These are phyloP conservation scores for Pseudomassariella vexata DNA, from an alignment of 2,329 filamentous ascomycete genomes.

Conservation along the genomic window DNA sequence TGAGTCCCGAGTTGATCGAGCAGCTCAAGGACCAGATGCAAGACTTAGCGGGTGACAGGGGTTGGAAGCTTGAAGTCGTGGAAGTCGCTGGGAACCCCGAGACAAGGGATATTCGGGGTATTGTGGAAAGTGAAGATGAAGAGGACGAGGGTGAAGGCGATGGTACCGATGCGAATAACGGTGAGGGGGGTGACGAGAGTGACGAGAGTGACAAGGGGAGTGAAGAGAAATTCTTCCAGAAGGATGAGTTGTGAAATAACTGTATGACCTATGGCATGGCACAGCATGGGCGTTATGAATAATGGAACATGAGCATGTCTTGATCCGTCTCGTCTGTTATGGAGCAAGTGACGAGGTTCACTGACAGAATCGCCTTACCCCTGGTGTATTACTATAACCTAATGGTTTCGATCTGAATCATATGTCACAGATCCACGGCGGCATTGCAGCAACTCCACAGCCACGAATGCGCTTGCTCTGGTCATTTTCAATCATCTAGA, in stretches of 20 bases:
- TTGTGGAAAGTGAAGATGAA: constrained; percentile 55
- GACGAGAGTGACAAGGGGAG: constrained; percentile 33
- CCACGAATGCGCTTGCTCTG: no score
- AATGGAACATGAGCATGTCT: no score
- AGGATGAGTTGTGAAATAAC: constrained; percentile 42
- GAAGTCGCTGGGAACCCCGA: constrained; percentile 56
- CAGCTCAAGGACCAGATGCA: constrained; percentile 63
- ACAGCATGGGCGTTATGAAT: constrained; percentile 15
- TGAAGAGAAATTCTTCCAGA: constrained; percentile 45
- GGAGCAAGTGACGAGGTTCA: no score
- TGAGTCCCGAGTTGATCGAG: constrained; percentile 63
- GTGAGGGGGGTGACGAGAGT: constrained; percentile 15
- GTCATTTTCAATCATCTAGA: no score
- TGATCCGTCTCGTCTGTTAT: no score
- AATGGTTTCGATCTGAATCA: no score
- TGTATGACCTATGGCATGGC: constrained; percentile 11
- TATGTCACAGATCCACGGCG: no score
- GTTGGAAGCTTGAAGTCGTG: constrained; percentile 77
- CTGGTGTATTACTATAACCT: no score
- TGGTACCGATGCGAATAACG: constrained; percentile 12
- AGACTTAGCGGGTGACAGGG: constrained; percentile 61
- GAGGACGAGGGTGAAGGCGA: constrained; percentile 25
- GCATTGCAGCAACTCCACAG: no score
- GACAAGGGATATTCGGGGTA: constrained; percentile 61
- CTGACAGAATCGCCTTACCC: no score